Evolutionary conservation across 208 protist species (phyloP).

Genomic region (Leishmania turanica): DNA sequence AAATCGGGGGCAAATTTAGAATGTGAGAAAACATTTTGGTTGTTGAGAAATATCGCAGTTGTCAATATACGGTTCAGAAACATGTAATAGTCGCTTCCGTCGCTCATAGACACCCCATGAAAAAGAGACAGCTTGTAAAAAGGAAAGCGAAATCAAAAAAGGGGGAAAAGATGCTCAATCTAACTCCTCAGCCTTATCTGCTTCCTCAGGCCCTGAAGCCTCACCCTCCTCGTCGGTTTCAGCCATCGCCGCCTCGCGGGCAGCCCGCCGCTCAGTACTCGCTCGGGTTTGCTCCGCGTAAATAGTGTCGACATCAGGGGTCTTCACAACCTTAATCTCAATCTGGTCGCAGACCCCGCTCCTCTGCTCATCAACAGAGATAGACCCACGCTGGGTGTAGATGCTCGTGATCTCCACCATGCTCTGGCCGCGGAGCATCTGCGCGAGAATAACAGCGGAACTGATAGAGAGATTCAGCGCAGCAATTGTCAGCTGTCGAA

Average conservation of each 20-base stretch:
- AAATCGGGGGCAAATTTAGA: conserved; percentile 15
- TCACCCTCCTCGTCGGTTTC: not conserved
- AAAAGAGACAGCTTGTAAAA: conserved; percentile 2
- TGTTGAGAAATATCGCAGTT: conserved; percentile 14
- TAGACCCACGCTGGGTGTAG: conserved; percentile 37
- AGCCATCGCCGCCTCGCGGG: conserved; percentile 39
- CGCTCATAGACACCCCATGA: not conserved
- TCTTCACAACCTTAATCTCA: conserved; percentile 47
- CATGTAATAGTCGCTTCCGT: not conserved
- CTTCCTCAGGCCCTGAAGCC: not conserved
- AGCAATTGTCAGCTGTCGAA: conserved; percentile 42
- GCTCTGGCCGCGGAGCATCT: conserved; percentile 62
- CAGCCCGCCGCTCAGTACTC: conserved; percentile 39
- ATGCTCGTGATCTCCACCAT: conserved; percentile 57
- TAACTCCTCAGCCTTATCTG: conserved; percentile 12
- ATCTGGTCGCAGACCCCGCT: conserved; percentile 41
- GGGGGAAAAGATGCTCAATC: not conserved
- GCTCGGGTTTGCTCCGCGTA: conserved; percentile 51
- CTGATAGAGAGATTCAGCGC: conserved; percentile 49
- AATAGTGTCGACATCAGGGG: conserved; percentile 42
- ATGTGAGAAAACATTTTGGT: not conserved
- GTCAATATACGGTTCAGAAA: conserved; percentile 6
- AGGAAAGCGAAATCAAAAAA: conserved; percentile 3
- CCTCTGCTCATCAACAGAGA: conserved; percentile 32
- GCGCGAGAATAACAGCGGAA: conserved; percentile 48